Base-by-base conservation (phyloP, 768 basidiomycete species). In the Trametopsis cervina region DNA sequence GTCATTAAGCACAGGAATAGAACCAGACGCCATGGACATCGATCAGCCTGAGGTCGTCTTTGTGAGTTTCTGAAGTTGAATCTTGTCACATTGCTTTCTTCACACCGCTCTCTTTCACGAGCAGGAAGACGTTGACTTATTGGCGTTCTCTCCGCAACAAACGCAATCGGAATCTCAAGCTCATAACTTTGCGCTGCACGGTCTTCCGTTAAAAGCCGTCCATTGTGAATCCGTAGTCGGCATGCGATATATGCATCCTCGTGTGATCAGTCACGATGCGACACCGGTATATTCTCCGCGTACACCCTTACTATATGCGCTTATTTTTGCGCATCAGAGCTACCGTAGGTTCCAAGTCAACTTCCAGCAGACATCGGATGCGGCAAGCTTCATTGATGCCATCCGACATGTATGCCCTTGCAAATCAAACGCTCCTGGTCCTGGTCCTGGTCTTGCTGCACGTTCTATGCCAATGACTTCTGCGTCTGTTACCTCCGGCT, bases 331-430 rank as follows among this genome's bases (percentile, higher is more conserved):
- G 15, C 37, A 21, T 22, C 52, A 89, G 87, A 65, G 70, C 2
- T 86, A 82, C 60, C 78, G 83, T 43, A 81, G 87, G 13, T 86
- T 90, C 56, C 87, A 90, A 60, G 73, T 89, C 23, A 80, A 81
- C 18, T 88, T 90, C 52, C 59, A 69, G 43, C 70, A 73, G n/a
- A 44, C 68, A 13, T 49, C 60, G 2, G 72, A 76, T 25, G 77
- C 80, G 0, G 59, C 67, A 2, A 73, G 77, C 53, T 83, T 85
- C 52, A 74, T 88, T 48, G 71, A 79, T 23, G 66, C 75, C 4
- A 80, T 89, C 56, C 74, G 75, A 40, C 67, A 73, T 4, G 75
- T 89, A 35, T 89, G 87, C 58, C 87, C 86, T 3, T 90, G 87
- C 70, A 84, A 81, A 62, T 67, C 75, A 29, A 85, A 77, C 52